Percentiles rank a stretch among this genome's conserved stretches.
Conservation (phyloP, 768 basidiomycete genomes). For the Arthromyces matolae region DNA sequence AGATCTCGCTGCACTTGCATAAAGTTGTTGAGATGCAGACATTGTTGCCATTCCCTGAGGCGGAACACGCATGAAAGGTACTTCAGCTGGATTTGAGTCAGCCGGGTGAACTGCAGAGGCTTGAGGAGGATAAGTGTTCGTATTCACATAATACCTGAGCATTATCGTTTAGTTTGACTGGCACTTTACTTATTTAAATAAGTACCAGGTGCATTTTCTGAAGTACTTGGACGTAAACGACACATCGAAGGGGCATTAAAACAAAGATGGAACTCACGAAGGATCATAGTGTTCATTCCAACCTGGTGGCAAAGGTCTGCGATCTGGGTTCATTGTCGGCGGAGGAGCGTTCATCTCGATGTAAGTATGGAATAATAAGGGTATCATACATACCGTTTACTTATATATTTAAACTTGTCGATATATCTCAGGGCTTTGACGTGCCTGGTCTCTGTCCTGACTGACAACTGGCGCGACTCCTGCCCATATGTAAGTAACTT, state of each 20-base stretch:
- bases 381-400: no score
- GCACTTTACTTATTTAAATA: neutral
- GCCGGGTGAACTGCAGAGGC: slow-evolving; percentile 15
- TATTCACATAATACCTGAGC: slow-evolving; percentile 18
- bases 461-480: neutral
- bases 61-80: slow-evolving; percentile 3
- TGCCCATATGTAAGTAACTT: neutral
- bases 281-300: slow-evolving; percentile 20
- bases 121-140: slow-evolving; percentile 8
- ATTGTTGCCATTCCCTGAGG: slow-evolving; percentile 3
- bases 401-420: no score
- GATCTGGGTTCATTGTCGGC: slow-evolving; percentile 19
- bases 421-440: no score
- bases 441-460: neutral
- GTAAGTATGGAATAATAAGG: no score
- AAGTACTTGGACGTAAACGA: neutral
- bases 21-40: slow-evolving; percentile 16
- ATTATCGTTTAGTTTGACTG: neutral
- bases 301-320: slow-evolving; percentile 15
- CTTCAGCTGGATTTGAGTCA: slow-evolving; percentile 1
- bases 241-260: neutral
- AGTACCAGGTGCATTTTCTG: slow-evolving; percentile 8
- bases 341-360: slow-evolving; percentile 8
- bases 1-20: slow-evolving; percentile 12
- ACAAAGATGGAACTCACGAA: slow-evolving; percentile 10